Evolutionary conservation across 257 asterid species (phyloP).

Genomic region (Solanum verrucosum): DNA sequence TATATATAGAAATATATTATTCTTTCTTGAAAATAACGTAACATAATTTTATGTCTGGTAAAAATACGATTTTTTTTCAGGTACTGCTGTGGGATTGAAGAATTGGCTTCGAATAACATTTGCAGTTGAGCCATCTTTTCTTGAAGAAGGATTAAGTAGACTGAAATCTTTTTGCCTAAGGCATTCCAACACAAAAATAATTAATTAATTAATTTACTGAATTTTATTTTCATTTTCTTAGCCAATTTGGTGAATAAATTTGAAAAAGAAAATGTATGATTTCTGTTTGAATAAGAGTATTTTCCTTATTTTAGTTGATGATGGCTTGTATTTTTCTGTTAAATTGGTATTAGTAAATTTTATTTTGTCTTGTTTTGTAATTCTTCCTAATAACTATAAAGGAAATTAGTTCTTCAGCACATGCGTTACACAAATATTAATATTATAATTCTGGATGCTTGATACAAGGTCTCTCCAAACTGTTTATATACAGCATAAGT

Average conservation of each 20-base stretch:
- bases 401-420: not conserved
- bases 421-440: not conserved
- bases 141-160: slow-evolving; percentile 26
- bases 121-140: slow-evolving; percentile 49
- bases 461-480: not conserved
- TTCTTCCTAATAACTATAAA: too few relatives aligned
- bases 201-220: not conserved
- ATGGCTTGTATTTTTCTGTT: not conserved
- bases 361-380: not conserved
- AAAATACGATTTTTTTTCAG: slow-evolving; percentile 14
- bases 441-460: too few relatives aligned
- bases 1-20: not conserved
- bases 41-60: not conserved
- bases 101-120: slow-evolving; percentile 37
- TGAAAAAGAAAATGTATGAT: not conserved
- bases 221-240: not conserved
- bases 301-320: not conserved
- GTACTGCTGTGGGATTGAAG: slow-evolving; percentile 65
- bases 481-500: too few relatives aligned
- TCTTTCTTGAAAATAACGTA: not conserved
- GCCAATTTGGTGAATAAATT: not conserved
- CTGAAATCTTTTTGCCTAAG: slow-evolving; percentile 46
- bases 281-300: not conserved
- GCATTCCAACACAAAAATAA: slow-evolving; percentile 18
- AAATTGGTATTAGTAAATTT: not conserved